phyloP scores from a whole-genome alignment of 148 eudicot genomes.

The Rhododendron vialii region DNA sequence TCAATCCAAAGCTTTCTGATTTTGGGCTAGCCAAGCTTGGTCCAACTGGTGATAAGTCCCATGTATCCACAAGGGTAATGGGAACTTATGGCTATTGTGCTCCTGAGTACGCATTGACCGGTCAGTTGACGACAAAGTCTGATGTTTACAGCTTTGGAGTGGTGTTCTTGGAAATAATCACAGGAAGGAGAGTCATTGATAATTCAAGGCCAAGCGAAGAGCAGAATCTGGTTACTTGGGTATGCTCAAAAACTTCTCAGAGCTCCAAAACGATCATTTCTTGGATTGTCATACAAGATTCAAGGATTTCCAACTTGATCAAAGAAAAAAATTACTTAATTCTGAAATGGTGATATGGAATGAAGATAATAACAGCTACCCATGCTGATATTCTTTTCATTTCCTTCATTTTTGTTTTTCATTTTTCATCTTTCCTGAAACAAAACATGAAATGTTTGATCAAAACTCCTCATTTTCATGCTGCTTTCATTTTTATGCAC shows the following conservation, averaged over 20 bases:
- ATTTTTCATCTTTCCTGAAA: background rate
- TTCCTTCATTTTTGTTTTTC: background rate
- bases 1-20: slow-evolving; percentile 79
- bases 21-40: slow-evolving; percentile 80
- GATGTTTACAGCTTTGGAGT: slow-evolving; percentile 92
- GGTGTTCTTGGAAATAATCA: slow-evolving; percentile 77
- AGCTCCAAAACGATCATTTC: background rate
- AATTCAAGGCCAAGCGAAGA: slow-evolving; percentile 51
- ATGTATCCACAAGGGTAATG: slow-evolving; percentile 76
- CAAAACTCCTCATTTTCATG: background rate
- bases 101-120: slow-evolving; percentile 80
- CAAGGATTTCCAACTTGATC: background rate
- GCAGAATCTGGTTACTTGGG: slow-evolving; percentile 79
- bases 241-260: slow-evolving; percentile 18
- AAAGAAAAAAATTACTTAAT: too few relatives aligned
- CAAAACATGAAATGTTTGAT: background rate
- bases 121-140: slow-evolving; percentile 63
- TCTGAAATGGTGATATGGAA: background rate
- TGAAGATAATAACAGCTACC: background rate
- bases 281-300: background rate
- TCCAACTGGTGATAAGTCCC: slow-evolving; percentile 54
- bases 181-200: slow-evolving; percentile 80
- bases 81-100: slow-evolving; percentile 92
- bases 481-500: background rate
- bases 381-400: too few relatives aligned